A percentile compares a stretch with the other conserved stretches of the same genome.
Evolutionary conservation across 768 basidiomycete genomes (phyloP).

Genomic region (Suillus bovinus): DNA sequence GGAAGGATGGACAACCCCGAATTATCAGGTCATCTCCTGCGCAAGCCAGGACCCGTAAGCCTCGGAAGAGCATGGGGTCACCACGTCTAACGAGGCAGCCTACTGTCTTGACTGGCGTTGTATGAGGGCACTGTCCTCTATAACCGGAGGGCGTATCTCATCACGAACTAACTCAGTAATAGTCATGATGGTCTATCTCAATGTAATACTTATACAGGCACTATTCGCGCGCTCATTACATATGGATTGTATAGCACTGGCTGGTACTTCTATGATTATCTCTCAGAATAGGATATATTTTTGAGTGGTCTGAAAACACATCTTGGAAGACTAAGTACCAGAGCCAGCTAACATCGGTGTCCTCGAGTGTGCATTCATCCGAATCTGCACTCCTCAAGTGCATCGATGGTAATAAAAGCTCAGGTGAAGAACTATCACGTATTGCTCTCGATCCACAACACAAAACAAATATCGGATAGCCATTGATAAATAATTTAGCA

Average conservation of each 20-base stretch:
- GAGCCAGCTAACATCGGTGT: background rate
- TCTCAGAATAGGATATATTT: background rate
- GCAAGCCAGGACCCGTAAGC: background rate
- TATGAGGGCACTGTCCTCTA: background rate
- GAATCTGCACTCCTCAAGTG: background rate
- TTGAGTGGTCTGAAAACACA: background rate
- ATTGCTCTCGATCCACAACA: too few species aligned
- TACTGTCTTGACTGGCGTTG: background rate
- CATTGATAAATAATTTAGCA: too few species aligned
- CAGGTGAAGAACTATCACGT: too few species aligned
- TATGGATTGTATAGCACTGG: background rate
- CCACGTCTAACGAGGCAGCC: background rate
- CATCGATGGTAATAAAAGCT: background rate
- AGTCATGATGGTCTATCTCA: background rate
- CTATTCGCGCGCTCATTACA: background rate
- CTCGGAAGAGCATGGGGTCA: background rate
- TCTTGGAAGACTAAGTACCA: background rate
- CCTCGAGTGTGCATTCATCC: background rate
- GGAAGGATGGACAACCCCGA: constrained; percentile 5
- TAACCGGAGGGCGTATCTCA: background rate
- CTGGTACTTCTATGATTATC: background rate
- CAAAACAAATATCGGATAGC: too few species aligned
- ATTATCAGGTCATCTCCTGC: background rate
- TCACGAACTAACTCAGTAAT: background rate
- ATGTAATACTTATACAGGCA: background rate